These are phyloP conservation scores for Eimeria sp. DNA, from an alignment of 169 alveolate species.

Conservation along the genomic window DNA sequence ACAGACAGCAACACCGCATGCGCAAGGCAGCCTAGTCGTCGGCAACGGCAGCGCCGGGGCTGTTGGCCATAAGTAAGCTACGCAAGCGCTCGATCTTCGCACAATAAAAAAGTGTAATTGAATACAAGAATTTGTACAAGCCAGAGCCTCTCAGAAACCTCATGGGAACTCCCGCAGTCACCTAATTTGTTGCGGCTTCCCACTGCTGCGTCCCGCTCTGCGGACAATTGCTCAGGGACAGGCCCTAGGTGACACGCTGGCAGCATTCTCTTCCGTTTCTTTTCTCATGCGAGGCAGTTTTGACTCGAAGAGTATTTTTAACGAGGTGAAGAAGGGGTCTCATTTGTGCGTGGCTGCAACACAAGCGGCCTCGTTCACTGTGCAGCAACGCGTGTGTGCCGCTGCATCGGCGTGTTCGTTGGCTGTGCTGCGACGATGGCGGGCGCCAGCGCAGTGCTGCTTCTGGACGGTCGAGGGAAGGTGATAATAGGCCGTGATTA, in stretches of 20 bases:
- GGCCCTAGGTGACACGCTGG: background rate
- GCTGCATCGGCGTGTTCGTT: background rate
- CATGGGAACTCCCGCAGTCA: slow-evolving; percentile 64
- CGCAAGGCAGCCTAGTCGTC: slow-evolving; percentile 4
- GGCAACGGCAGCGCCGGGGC: slow-evolving; percentile 65
- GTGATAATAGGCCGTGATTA: slow-evolving; percentile 95
- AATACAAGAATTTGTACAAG: background rate
- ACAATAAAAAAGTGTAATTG: background rate
- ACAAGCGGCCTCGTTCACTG: background rate
- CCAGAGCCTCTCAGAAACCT: slow-evolving; percentile 5
- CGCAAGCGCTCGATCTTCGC: background rate
- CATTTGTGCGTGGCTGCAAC: slow-evolving; percentile 19
- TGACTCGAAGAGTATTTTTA: slow-evolving; percentile 28
- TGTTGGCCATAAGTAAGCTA: slow-evolving; percentile 9
- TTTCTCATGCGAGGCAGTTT: slow-evolving; percentile 12
- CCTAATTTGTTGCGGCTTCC: slow-evolving; percentile 53
- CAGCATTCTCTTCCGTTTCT: background rate
- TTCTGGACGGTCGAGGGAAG: slow-evolving; percentile 96
- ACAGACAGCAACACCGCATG: background rate
- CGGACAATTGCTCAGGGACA: background rate
- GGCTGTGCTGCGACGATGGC: slow-evolving; percentile 85
- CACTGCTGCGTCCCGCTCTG: slow-evolving; percentile 38
- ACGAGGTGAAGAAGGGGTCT: slow-evolving; percentile 6
- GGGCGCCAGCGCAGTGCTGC: slow-evolving; percentile 97
- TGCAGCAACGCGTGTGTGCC: slow-evolving; percentile 23